phyloP scores from a whole-genome alignment of 1,284 basidiomycete genomes.

The Ustilago esculenta region DNA sequence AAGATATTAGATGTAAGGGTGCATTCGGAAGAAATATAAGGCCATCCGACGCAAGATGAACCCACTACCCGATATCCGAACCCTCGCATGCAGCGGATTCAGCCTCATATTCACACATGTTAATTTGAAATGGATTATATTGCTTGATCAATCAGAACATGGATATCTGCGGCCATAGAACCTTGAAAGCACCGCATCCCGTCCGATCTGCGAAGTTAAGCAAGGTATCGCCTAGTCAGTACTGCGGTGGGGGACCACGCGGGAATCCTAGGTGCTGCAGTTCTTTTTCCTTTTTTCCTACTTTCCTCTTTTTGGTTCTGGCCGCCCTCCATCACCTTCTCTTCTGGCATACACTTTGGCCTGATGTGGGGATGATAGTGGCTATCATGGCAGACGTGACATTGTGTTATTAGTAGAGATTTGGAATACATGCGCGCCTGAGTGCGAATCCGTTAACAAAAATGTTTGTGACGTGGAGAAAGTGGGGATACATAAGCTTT shows the following conservation, averaged over 20 bases:
- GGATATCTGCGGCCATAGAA: slow-evolving; percentile 79
- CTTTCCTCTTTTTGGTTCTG: too few relatives aligned
- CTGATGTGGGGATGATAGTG: too few relatives aligned
- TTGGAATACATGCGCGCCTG: too few relatives aligned
- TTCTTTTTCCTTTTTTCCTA: slow-evolving; percentile 68
- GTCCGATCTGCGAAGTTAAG: slow-evolving; percentile 83
- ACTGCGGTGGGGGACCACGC: slow-evolving; percentile 84
- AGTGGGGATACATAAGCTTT: not conserved
- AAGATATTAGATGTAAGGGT: slow-evolving; percentile 3
- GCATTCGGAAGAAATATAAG: slow-evolving; percentile 12
- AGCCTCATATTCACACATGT: too few relatives aligned
- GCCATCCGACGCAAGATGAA: too few relatives aligned
- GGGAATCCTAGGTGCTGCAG: slow-evolving; percentile 83
- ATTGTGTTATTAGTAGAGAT: too few relatives aligned
- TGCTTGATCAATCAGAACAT: too few relatives aligned
- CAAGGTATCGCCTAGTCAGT: slow-evolving; percentile 81
- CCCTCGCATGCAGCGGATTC: too few relatives aligned
- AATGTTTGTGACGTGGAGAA: not conserved
- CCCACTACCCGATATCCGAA: slow-evolving; percentile 18
- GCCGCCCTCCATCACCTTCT: too few relatives aligned
- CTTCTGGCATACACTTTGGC: too few relatives aligned
- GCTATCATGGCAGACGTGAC: too few relatives aligned
- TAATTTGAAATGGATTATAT: too few relatives aligned
- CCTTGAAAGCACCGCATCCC: slow-evolving; percentile 82
- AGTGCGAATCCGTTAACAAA: not conserved